Conservation (phyloP, 148 eudicot genomes). For the Oxyria digyna region DNA sequence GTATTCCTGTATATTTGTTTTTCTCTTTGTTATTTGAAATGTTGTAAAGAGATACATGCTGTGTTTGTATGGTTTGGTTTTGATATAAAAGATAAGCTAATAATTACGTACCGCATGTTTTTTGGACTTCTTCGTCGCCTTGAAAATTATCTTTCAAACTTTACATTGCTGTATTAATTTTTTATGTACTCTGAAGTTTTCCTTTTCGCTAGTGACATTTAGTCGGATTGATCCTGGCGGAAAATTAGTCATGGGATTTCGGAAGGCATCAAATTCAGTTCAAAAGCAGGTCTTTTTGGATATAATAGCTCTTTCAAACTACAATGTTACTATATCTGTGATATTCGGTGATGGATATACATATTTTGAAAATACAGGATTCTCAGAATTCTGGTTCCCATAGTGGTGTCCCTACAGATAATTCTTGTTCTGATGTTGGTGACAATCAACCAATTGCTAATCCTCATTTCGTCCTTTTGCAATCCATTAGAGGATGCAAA, state of each 20-base stretch:
- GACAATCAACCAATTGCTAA: conserved; percentile 33
- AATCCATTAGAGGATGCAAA: conserved; percentile 13
- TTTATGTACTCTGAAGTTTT: not conserved
- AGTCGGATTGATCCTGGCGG: conserved; percentile 91
- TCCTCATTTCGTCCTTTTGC: conserved; percentile 16
- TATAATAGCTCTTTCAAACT: not conserved
- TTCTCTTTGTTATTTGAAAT: not conserved
- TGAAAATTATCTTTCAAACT: not conserved
- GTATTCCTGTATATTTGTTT: not conserved
- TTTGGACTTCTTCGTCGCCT: not conserved
- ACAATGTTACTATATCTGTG: conserved; percentile 8
- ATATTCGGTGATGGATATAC: conserved; percentile 13
- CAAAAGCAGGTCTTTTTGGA: conserved; percentile 49
- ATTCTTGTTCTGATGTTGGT: conserved; percentile 28
- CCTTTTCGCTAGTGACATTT: conserved; percentile 50
- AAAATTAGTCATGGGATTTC: conserved; percentile 80
- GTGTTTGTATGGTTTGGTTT: not conserved
- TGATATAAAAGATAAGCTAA: not conserved
- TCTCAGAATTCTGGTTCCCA: conserved; percentile 26
- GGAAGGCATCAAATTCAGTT: conserved; percentile 49
- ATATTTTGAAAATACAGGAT: conserved; percentile 35
- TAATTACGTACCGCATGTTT: not conserved
- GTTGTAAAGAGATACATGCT: not conserved
- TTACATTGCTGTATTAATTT: not conserved
- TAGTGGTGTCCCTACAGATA: conserved; percentile 42